Conservation (phyloP, 2,329 filamentous ascomycete species). For the Lojkania enalia region DNA sequence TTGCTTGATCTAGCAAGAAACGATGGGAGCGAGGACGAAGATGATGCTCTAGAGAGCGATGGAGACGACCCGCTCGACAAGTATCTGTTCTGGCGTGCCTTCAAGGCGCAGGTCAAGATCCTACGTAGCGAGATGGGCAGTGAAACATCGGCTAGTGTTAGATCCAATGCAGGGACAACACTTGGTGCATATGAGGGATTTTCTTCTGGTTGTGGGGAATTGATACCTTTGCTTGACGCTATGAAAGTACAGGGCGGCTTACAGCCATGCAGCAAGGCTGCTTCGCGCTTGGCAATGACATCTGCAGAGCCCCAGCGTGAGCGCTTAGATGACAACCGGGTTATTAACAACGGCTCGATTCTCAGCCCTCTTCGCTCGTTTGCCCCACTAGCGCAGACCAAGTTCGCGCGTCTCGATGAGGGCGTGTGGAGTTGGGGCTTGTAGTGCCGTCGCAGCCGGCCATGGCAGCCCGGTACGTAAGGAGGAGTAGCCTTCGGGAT, state of each 20-base stretch:
- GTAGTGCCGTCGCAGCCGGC: not conserved
- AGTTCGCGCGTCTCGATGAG: conserved; percentile 9
- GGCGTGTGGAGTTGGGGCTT: conserved; percentile 19
- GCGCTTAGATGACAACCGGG: conserved; percentile 1
- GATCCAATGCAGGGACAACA: conserved; percentile 12
- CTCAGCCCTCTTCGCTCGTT: conserved; percentile 19
- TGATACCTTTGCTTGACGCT: conserved; percentile 22
- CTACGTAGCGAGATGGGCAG: conserved; percentile 61
- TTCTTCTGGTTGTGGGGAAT: conserved; percentile 23
- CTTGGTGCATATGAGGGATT: conserved; percentile 23
- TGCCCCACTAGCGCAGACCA: conserved; percentile 14
- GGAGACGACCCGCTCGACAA: conserved; percentile 54
- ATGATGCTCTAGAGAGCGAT: conserved; percentile 20
- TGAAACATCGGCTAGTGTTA: conserved; percentile 2
- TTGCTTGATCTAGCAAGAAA: conserved; percentile 60
- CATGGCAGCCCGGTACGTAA: too few relatives aligned
- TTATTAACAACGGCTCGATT: conserved; percentile 13
- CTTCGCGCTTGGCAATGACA: conserved; percentile 22
- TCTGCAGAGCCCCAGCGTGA: conserved; percentile 10
- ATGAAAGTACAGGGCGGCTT: conserved; percentile 25
- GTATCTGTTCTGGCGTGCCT: conserved; percentile 62
- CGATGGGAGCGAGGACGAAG: conserved; percentile 19
- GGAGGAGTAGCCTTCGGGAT: too few relatives aligned
- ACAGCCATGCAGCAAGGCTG: conserved; percentile 26
- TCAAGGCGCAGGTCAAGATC: conserved; percentile 65